These are phyloP conservation scores for Debaryomyces subglobosus DNA, from an alignment of 1,139 yeast genomes.

Conservation along the genomic window DNA sequence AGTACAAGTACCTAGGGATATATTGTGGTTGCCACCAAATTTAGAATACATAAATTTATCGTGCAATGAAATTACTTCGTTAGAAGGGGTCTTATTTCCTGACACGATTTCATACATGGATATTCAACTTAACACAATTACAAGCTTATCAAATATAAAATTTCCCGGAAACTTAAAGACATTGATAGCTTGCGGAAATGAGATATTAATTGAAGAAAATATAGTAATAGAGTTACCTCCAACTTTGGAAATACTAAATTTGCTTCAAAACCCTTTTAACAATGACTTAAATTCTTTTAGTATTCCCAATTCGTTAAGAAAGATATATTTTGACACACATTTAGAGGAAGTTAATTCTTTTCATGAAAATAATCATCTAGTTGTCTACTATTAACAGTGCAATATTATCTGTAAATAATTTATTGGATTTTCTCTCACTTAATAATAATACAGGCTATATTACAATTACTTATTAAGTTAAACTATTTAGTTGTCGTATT, in stretches of 20 bases:
- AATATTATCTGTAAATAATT: neutral
- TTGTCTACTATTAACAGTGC: neutral
- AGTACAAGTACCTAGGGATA: conserved; percentile 14
- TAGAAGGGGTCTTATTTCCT: conserved; percentile 17
- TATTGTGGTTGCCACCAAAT: conserved; percentile 17
- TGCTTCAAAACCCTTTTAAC: conserved; percentile 19
- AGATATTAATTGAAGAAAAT: conserved; percentile 18
- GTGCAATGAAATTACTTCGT: conserved; percentile 17
- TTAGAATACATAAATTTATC: conserved; percentile 18
- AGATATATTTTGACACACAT: conserved; percentile 19
- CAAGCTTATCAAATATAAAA: conserved; percentile 14
- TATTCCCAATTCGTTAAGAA: conserved; percentile 16
- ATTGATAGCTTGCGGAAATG: conserved; percentile 21
- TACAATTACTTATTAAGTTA: neutral
- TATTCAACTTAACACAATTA: conserved; percentile 18
- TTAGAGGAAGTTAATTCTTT: conserved; percentile 3
- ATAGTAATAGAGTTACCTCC: conserved; percentile 18
- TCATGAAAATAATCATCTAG: neutral
- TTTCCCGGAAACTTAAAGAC: conserved; percentile 18
- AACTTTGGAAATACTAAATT: conserved; percentile 17
- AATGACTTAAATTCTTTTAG: conserved; percentile 17
- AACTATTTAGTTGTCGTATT: conserved; percentile 34
- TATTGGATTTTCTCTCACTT: neutral
- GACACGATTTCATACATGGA: conserved; percentile 21
- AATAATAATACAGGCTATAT: conserved; percentile 2